A percentile compares a stretch with the other conserved stretches of the same genome.
These are phyloP conservation scores for Salix suchowensis DNA, from an alignment of 345 rosid species.

Conservation along the genomic window DNA sequence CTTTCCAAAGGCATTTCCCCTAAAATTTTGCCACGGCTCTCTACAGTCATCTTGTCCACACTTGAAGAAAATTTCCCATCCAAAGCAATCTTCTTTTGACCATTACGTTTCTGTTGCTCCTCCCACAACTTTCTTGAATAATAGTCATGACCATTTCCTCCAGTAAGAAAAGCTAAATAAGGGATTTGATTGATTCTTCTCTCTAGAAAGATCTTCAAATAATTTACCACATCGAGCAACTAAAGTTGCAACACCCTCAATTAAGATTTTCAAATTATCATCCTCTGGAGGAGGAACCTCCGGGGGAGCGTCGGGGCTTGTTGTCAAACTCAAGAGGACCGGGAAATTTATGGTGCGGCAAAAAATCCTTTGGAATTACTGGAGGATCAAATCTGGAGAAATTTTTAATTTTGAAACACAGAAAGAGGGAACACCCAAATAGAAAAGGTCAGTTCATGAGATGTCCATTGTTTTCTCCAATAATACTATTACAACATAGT, in stretches of 20 bases:
- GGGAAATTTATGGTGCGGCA: conserved; percentile 65
- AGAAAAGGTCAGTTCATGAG: not conserved
- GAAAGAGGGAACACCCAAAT: not conserved
- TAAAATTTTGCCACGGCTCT: conserved; percentile 72
- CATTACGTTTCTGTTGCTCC: conserved; percentile 60
- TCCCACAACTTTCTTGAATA: conserved; percentile 87
- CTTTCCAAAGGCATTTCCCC: conserved; percentile 87
- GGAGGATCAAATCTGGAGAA: conserved; percentile 80
- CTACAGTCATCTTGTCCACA: conserved; percentile 72
- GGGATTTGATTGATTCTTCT: conserved; percentile 83
- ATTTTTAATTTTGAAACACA: not conserved
- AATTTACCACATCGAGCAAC: conserved; percentile 93
- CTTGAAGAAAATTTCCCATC: conserved; percentile 48
- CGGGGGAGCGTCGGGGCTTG: conserved; percentile 49
- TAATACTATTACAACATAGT: not conserved
- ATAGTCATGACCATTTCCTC: conserved; percentile 81
- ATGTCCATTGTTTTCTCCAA: not conserved
- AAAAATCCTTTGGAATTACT: conserved; percentile 66
- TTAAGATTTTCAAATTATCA: conserved; percentile 61
- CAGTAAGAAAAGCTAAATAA: conserved; percentile 78
- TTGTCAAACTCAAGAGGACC: conserved; percentile 49
- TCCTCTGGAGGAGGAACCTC: conserved; percentile 79
- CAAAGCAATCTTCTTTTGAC: conserved; percentile 45
- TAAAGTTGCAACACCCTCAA: conserved; percentile 87
- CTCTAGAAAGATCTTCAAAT: conserved; percentile 92